A percentile compares a stretch with the other conserved stretches of the same genome.
phyloP scores from a whole-genome alignment of 257 asterid genomes.

The Thymus mandschuricus region DNA sequence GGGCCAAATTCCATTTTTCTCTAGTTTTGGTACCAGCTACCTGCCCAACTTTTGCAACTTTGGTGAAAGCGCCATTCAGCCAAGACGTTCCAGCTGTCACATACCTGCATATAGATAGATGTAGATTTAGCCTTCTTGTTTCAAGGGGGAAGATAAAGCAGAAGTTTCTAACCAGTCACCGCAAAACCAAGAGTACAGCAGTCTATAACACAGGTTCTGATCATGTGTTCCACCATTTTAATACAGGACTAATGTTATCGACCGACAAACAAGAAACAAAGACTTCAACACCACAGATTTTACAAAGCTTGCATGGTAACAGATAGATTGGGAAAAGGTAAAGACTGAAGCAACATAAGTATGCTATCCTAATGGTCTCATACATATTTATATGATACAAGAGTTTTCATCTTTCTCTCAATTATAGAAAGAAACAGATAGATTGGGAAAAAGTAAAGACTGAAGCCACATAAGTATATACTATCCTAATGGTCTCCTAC shows the following conservation, averaged over 20 bases:
- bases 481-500: background rate
- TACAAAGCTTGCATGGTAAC: conserved; percentile 1
- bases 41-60: conserved; percentile 92
- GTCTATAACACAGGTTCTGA: background rate
- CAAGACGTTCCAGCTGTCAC: conserved; percentile 93
- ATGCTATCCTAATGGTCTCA: background rate
- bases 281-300: conserved; percentile 13
- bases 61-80: conserved; percentile 89
- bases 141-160: conserved; percentile 15
- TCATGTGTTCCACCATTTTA: background rate
- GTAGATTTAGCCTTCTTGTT: conserved; percentile 32
- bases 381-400: background rate
- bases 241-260: conserved; percentile 3
- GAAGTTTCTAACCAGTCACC: conserved; percentile 14
- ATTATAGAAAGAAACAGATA: background rate
- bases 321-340: background rate
- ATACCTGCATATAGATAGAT: conserved; percentile 59
- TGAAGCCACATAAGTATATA: background rate
- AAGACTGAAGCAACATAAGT: background rate
- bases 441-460: background rate
- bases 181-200: conserved; percentile 8
- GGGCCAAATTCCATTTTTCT: conserved; percentile 79
- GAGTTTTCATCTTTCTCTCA: background rate
- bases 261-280: conserved; percentile 15
- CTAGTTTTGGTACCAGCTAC: conserved; percentile 89